Evolutionary conservation across 495 filamentous ascomycete species (phyloP).

Genomic region (Aspergillus leporis): DNA sequence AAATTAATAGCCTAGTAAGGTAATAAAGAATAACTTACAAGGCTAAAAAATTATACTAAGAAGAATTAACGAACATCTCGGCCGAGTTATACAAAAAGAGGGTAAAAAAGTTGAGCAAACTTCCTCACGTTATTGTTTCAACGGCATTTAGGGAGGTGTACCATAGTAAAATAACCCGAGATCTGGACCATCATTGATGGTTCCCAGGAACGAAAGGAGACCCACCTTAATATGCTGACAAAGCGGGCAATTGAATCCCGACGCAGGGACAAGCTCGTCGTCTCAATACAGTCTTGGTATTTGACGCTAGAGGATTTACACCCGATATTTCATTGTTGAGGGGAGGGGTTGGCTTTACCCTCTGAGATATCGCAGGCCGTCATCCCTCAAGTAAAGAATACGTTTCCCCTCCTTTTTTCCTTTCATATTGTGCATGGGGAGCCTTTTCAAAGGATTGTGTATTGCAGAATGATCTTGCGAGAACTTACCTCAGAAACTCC

Average conservation of each 20-base stretch:
- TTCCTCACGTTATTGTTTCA: background rate
- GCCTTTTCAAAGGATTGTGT: background rate
- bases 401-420: no score
- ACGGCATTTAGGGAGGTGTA: background rate
- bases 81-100: background rate
- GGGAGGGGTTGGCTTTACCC: background rate
- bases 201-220: background rate
- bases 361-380: background rate
- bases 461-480: background rate
- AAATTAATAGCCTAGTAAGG: background rate
- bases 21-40: background rate
- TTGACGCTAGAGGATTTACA: background rate
- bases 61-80: background rate
- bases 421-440: no score
- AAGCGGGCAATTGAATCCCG: slow-evolving; percentile 1
- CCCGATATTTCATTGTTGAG: slow-evolving; percentile 1
- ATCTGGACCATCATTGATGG: background rate
- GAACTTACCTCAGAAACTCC: background rate
- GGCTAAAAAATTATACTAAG: background rate
- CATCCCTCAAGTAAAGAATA: no score
- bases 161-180: slow-evolving; percentile 1
- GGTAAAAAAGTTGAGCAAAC: background rate
- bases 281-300: slow-evolving; percentile 4
- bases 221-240: background rate
- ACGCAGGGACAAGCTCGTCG: slow-evolving; percentile 1